Conservation (phyloP, 148 eudicot species). For the Hydrangea macrophylla region DNA sequence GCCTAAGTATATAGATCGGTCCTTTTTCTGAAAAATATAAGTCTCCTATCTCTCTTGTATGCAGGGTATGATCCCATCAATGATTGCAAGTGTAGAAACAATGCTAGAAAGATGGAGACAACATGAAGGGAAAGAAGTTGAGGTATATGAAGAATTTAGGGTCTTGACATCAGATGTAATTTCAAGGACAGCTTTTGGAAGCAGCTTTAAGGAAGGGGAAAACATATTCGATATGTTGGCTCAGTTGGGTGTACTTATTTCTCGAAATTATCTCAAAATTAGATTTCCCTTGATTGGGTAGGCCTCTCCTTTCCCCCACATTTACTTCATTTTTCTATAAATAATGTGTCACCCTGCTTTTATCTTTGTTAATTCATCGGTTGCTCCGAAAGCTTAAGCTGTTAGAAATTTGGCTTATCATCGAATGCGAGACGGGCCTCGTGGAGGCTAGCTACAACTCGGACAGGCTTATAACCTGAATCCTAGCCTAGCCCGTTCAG, state of each 20-base stretch:
- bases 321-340: background rate
- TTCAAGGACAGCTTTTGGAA: no score
- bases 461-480: no score
- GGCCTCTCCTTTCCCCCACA: background rate
- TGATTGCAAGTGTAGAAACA: no score
- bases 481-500: no score
- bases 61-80: slow-evolving; percentile 9
- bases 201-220: slow-evolving; percentile 8
- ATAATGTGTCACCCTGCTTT: no score
- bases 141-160: background rate
- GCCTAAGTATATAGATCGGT: no score
- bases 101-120: slow-evolving; percentile 14
- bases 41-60: no score
- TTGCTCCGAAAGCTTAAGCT: no score
- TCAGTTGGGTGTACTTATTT: background rate
- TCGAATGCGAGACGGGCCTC: no score
- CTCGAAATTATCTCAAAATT: background rate
- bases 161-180: background rate
- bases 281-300: background rate
- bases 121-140: background rate
- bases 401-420: no score
- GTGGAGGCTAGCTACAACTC: no score
- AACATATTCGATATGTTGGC: background rate
- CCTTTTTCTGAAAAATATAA: background rate
- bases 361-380: no score